These are phyloP conservation scores for Scenedesmus sp. DNA, from an alignment of 163 green algal genomes.

Conservation along the genomic window DNA sequence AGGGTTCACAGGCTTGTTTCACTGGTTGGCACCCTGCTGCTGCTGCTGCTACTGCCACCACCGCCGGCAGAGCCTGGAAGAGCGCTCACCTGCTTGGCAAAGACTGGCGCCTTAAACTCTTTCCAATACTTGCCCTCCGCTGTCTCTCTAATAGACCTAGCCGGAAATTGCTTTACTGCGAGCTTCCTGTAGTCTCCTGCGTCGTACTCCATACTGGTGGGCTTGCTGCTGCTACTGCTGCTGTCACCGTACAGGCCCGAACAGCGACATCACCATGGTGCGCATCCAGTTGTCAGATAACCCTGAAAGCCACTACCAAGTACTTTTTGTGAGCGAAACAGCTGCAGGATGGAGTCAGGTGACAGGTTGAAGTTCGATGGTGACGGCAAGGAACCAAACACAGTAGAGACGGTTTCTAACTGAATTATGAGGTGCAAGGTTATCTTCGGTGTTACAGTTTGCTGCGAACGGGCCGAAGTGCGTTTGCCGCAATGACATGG, in stretches of 20 bases:
- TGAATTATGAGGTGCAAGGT: background rate
- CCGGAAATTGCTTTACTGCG: conserved; percentile 75
- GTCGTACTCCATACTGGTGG: conserved; percentile 62
- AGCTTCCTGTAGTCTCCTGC: conserved; percentile 81
- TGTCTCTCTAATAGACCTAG: conserved; percentile 82
- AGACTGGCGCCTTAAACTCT: conserved; percentile 73
- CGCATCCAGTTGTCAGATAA: background rate
- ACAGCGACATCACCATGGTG: background rate
- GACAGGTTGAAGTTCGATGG: background rate
- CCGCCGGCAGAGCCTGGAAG: background rate
- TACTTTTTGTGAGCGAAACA: background rate
- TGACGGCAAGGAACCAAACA: background rate
- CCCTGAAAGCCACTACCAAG: background rate
- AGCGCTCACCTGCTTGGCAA: conserved; percentile 80
- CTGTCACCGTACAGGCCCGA: background rate
- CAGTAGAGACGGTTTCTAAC: background rate
- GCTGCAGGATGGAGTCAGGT: background rate
- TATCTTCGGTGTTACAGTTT: background rate
- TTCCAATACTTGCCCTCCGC: conserved; percentile 92
- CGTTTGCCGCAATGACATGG: background rate
- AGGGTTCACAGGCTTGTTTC: too few relatives aligned
- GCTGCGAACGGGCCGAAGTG: background rate
- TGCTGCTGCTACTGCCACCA: background rate
- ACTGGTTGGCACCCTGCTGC: background rate
- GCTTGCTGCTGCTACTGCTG: conserved; percentile 8